Evolutionary conservation across 176 grass and related monocot species (phyloP), one percentile per base, ranked within the genome.

Genomic region (Lolium multiflorum): DNA sequence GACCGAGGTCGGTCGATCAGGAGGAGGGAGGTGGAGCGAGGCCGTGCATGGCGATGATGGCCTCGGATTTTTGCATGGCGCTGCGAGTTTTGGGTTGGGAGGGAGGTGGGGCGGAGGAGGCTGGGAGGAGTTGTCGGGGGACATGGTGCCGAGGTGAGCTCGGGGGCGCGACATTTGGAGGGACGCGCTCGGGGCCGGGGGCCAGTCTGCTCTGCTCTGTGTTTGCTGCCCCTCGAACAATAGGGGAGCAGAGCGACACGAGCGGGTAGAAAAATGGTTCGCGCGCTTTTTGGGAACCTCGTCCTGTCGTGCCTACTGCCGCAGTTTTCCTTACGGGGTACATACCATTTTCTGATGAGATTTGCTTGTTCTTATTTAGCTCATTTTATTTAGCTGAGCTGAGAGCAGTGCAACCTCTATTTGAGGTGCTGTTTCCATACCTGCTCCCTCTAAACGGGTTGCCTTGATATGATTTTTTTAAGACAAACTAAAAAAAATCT

Each of bases 101-200:
- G 15, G 81, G 73, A 37, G 24, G 38, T 16, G 69, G 7, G 22
- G 54, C 54, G 2, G 60, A 82, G 82, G 88, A 82, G 82, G 88
- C 26, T 85, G 81, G 81, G 89, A 88, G 89, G 26, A 84, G 81
- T 81, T 88, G 89, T 84, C 85, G 89, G 89, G 73, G 21, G 78
- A 3, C 38, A 22, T 9, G 82, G 17, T 26, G 64, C 66, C 76
- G 88, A 64, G 75, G 67, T 65, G 31, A 67, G 8, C 76, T 75
- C 87, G 82, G 11, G 58, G n/a, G 76, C 68, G 68, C 47, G 73
- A 74, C 88, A 89, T 89, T 89, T 85, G 88, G 82, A 75, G 48
- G 76, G 82, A 74, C 37, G 38, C 38, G n/a, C 63, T 15, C 58
- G n/a, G n/a, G n/a, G n/a, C n/a, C n/a, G n/a, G 25, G 69, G 26